Evolutionary conservation across 2,329 filamentous ascomycete species (phyloP).

Genomic region (Fusarium praegraminearum): DNA sequence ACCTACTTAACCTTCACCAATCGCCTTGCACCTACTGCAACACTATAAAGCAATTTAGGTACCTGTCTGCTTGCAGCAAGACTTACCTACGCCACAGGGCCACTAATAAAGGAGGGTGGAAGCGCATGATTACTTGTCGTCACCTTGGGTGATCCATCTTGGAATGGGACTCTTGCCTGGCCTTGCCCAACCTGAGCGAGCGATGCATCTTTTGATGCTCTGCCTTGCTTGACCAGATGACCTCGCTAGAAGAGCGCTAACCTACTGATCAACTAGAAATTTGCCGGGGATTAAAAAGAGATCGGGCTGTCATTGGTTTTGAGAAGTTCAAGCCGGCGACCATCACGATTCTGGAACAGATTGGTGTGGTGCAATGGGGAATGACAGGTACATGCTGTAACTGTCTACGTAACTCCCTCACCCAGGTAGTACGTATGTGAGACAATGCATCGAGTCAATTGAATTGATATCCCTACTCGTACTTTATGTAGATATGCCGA

Average conservation of each 20-base stretch:
- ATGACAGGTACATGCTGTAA: constrained; percentile 24
- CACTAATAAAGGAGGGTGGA: constrained; percentile 14
- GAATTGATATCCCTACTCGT: background rate
- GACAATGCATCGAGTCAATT: background rate
- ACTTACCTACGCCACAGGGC: constrained; percentile 9
- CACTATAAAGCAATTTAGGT: background rate
- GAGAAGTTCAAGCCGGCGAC: constrained; percentile 16
- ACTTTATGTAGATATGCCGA: background rate
- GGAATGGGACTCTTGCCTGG: constrained; percentile 18
- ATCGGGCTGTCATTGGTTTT: constrained; percentile 33
- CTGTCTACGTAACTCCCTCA: constrained; percentile 25
- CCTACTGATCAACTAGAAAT: constrained; percentile 29
- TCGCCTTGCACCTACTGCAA: background rate
- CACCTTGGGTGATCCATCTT: constrained; percentile 15
- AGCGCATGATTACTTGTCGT: constrained; percentile 19
- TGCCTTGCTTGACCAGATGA: constrained; percentile 39
- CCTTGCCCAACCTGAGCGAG: constrained; percentile 11
- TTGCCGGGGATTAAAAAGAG: constrained; percentile 39
- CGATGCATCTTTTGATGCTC: constrained; percentile 17
- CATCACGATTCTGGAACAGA: constrained; percentile 29
- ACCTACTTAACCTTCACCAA: background rate
- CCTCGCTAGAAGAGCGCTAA: constrained; percentile 36
- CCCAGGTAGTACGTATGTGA: background rate
- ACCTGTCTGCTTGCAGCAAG: background rate
- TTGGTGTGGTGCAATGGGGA: constrained; percentile 33